phyloP scores from a whole-genome alignment of 225 moss, liverwort and hornwort species.

The Sphagnum tenellum region DNA sequence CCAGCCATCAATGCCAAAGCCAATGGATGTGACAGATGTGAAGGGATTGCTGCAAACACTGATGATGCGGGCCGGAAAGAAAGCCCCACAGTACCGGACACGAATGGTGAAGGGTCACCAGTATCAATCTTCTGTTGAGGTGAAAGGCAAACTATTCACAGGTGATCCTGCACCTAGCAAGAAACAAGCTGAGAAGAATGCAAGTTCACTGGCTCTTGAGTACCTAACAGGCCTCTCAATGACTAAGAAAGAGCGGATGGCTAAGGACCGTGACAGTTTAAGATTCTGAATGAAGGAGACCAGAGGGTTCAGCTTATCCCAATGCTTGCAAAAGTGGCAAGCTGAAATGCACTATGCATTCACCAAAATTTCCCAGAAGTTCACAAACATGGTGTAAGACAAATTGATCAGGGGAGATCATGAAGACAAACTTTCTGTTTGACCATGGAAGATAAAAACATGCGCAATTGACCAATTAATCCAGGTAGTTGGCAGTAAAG shows the following conservation, averaged over 20 bases:
- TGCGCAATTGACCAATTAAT: too few species aligned
- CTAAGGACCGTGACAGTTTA: conserved; percentile 1
- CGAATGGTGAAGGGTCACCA: conserved; percentile 43
- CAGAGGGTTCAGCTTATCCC: too few species aligned
- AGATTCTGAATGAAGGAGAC: too few species aligned
- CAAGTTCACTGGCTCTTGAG: conserved; percentile 65
- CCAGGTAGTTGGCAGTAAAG: too few species aligned
- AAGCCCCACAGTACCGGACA: conserved; percentile 60
- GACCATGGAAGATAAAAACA: too few species aligned
- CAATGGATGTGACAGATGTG: conserved; percentile 35
- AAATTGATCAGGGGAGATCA: too few species aligned
- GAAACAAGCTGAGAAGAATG: conserved; percentile 84
- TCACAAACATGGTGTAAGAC: too few species aligned
- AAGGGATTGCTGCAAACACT: conserved; percentile 74
- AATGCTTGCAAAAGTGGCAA: too few species aligned
- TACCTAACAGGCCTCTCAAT: conserved; percentile 57
- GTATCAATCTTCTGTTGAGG: conserved; percentile 63
- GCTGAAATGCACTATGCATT: too few species aligned
- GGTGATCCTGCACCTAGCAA: conserved; percentile 76
- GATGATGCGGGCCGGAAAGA: conserved; percentile 69
- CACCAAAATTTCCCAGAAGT: too few species aligned
- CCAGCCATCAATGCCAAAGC: conserved; percentile 12
- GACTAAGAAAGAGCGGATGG: conserved; percentile 22
- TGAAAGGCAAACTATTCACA: conserved; percentile 58
- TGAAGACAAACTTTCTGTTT: too few species aligned